Percentiles rank a stretch among this genome's conserved stretches.
Evolutionary conservation across 208 protist species (phyloP).

Genomic region (Leishmania mexicana): DNA sequence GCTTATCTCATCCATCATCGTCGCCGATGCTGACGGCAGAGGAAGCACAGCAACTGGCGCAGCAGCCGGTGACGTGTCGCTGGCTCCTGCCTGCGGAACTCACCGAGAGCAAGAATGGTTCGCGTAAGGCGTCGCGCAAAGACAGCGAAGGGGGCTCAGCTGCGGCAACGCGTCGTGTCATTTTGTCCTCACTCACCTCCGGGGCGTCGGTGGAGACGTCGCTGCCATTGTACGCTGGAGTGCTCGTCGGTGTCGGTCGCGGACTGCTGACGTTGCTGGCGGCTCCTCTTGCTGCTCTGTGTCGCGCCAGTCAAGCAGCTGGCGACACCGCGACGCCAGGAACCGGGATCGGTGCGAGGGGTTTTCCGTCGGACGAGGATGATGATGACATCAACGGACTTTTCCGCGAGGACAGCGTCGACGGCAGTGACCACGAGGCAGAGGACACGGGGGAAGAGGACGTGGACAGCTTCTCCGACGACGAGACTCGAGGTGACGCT

Average conservation of each 20-base stretch:
- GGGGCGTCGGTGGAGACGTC: conserved; percentile 20
- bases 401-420: conserved; percentile 18
- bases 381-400: conserved; percentile 14
- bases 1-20: conserved; percentile 8
- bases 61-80: conserved; percentile 23
- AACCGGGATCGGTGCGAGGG: background rate
- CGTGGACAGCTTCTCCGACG: conserved; percentile 4
- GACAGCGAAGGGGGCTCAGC: background rate
- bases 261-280: conserved; percentile 24
- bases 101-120: background rate
- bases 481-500: background rate
- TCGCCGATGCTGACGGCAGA: conserved; percentile 12
- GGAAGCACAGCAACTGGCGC: conserved; percentile 21
- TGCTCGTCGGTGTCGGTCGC: conserved; percentile 26
- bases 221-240: conserved; percentile 24
- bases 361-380: conserved; percentile 5
- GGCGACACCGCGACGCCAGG: conserved; percentile 5
- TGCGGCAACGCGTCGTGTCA: background rate
- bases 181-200: conserved; percentile 2
- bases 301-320: conserved; percentile 7
- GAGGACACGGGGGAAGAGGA: conserved; percentile 27
- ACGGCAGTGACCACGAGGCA: conserved; percentile 8
- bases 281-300: conserved; percentile 2
- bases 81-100: conserved; percentile 28
- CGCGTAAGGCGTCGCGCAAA: background rate